Percentiles rank a stretch among this genome's conserved stretches.
Conservation (phyloP, 306 rosid species). For the Prosopis cineraria region DNA sequence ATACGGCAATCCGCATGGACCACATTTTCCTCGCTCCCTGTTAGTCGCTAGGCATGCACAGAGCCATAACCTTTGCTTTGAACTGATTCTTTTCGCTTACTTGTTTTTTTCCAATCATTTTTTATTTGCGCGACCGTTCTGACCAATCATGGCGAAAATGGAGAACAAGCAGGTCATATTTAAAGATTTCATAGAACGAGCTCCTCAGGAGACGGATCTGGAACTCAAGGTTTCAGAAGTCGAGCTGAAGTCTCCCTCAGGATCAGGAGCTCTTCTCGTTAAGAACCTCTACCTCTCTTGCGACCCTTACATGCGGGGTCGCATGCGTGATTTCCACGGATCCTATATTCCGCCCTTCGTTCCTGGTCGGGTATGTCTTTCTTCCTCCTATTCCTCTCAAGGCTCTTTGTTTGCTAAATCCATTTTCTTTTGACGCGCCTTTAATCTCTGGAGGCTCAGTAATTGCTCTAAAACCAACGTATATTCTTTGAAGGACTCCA, state of each 20-base stretch:
- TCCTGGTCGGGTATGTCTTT: constrained; percentile 34
- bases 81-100: background rate
- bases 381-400: background rate
- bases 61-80: background rate
- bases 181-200: constrained; percentile 41
- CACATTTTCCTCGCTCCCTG: background rate
- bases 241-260: constrained; percentile 10
- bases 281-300: constrained; percentile 54
- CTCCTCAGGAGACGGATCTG: constrained; percentile 43
- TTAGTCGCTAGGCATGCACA: background rate
- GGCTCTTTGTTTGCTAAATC: background rate
- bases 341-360: constrained; percentile 50
- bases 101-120: background rate
- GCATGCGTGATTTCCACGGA: constrained; percentile 55
- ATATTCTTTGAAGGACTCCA: background rate
- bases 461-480: background rate
- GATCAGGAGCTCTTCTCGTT: constrained; percentile 34
- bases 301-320: constrained; percentile 55
- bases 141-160: background rate
- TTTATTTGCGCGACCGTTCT: background rate
- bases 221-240: constrained; percentile 27
- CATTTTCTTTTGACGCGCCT: background rate
- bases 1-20: background rate
- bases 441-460: background rate
- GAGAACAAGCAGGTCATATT: constrained; percentile 47